Evolutionary conservation across 2,329 filamentous ascomycete species (phyloP).

Genomic region (Anthostomella pinea): DNA sequence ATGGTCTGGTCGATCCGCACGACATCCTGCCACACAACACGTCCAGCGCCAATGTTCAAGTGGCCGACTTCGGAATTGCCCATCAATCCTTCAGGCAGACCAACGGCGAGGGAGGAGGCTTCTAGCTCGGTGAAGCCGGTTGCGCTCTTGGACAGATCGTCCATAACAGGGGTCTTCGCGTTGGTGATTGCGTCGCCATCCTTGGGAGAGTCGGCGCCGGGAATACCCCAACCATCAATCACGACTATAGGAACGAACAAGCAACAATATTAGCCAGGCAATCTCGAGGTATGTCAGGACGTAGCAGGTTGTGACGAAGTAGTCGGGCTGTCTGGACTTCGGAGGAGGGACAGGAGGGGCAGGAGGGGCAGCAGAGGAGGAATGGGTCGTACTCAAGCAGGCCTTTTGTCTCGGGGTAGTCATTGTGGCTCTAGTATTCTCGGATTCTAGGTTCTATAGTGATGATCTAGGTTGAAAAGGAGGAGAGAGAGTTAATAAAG

Average conservation of each 20-base stretch:
- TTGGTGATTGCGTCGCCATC: constrained; percentile 94
- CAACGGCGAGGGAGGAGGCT: constrained; percentile 92
- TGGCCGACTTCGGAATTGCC: constrained; percentile 98
- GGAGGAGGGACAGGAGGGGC: constrained; percentile 16
- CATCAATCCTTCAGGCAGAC: constrained; percentile 95
- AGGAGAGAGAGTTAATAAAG: constrained; percentile 6
- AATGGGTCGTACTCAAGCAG: constrained; percentile 56
- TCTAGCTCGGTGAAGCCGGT: constrained; percentile 91
- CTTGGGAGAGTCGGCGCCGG: constrained; percentile 74
- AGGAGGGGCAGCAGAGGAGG: constrained; percentile 30
- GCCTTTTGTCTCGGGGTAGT: constrained; percentile 57
- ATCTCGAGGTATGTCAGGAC: constrained; percentile 55
- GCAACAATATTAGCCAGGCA: constrained; percentile 47
- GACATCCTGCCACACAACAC: constrained; percentile 98
- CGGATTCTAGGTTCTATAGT: constrained; percentile 5
- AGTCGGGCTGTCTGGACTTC: constrained; percentile 25
- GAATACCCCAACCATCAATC: constrained; percentile 97
- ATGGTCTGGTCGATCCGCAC: constrained; percentile 93
- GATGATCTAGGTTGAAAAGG: constrained; percentile 1
- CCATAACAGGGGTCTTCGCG: constrained; percentile 93
- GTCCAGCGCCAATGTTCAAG: constrained; percentile 94
- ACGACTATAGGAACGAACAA: constrained; percentile 58
- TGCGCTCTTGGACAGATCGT: constrained; percentile 76
- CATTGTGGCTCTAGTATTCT: constrained; percentile 35
- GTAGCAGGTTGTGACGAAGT: constrained; percentile 48